phyloP scores from a whole-genome alignment of 2,329 filamentous ascomycete species.

The Neofusicoccum sp. region DNA sequence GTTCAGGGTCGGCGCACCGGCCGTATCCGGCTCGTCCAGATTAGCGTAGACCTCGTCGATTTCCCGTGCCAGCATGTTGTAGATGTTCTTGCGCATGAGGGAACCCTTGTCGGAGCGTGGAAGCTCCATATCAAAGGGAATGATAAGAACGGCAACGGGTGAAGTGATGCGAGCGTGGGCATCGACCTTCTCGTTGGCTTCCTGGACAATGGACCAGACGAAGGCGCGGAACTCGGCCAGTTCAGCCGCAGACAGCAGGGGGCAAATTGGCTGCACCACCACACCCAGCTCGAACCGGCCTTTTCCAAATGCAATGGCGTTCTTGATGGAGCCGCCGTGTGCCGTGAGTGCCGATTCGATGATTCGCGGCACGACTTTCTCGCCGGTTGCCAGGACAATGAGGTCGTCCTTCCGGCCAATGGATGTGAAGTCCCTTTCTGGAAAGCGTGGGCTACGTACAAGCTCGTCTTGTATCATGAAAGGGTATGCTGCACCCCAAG shows the following conservation, averaged over 20 bases:
- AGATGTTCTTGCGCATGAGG: conserved; percentile 28
- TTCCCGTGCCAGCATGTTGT: conserved; percentile 27
- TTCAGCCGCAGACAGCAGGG: neutral
- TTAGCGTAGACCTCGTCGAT: conserved; percentile 28
- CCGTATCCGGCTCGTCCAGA: neutral
- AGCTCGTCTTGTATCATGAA: conserved; percentile 40
- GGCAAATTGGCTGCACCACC: conserved; percentile 29
- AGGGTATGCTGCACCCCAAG: conserved; percentile 31
- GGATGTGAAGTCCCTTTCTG: conserved; percentile 29
- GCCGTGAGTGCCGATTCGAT: conserved; percentile 26
- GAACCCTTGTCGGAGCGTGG: conserved; percentile 32
- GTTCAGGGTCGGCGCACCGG: neutral
- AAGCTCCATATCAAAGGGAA: conserved; percentile 22
- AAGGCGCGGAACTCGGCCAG: conserved; percentile 10
- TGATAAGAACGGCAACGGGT: conserved; percentile 24
- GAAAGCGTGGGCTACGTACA: conserved; percentile 28
- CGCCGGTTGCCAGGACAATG: conserved; percentile 35
- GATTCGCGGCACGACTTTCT: conserved; percentile 32
- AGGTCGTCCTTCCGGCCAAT: conserved; percentile 40
- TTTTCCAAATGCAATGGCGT: conserved; percentile 29
- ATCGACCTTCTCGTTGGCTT: conserved; percentile 30
- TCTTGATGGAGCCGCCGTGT: conserved; percentile 16
- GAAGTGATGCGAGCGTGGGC: conserved; percentile 30
- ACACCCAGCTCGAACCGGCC: conserved; percentile 28
- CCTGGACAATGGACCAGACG: conserved; percentile 30